phyloP scores from a whole-genome alignment of 2,329 filamentous ascomycete genomes.

The Septoria linicola region DNA sequence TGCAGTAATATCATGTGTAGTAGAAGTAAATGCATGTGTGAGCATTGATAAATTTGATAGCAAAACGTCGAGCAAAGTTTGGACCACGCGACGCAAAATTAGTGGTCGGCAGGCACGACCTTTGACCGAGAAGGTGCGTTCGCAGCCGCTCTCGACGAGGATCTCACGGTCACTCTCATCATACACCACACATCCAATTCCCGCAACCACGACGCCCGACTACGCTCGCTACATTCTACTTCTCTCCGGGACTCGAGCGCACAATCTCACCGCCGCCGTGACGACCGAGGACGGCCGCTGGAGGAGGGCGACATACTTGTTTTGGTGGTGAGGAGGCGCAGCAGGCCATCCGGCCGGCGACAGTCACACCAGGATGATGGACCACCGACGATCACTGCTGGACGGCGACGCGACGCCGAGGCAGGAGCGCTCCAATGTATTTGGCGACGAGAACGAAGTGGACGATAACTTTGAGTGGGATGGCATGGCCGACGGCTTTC shows the following conservation, averaged over 20 bases:
- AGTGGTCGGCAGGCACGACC: slow-evolving; percentile 2
- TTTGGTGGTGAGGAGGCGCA: slow-evolving; percentile 27
- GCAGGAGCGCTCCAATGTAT: slow-evolving; percentile 45
- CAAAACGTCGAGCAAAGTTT: neutral
- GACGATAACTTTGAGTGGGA: slow-evolving; percentile 45
- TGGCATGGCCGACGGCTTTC: slow-evolving; percentile 48
- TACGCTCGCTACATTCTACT: slow-evolving; percentile 10
- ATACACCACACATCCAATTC: slow-evolving; percentile 1
- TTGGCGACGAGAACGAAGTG: slow-evolving; percentile 51
- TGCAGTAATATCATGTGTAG: neutral
- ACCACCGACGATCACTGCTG: slow-evolving; percentile 30
- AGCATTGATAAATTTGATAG: neutral
- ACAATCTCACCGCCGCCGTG: slow-evolving; percentile 2
- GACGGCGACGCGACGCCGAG: slow-evolving; percentile 33
- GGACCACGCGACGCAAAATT: neutral
- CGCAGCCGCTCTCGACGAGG: slow-evolving; percentile 2
- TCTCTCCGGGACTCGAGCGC: neutral
- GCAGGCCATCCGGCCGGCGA: slow-evolving; percentile 24
- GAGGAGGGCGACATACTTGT: slow-evolving; percentile 4
- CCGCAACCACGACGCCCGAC: slow-evolving; percentile 1
- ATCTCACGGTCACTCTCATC: neutral
- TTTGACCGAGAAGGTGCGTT: slow-evolving; percentile 2
- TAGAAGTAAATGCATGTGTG: neutral
- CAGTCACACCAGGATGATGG: slow-evolving; percentile 24
- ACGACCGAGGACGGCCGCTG: slow-evolving; percentile 5